A percentile compares a stretch with the other conserved stretches of the same genome.
Conservation (phyloP, 768 basidiomycete species). For the Leccinellum rugosiceps region DNA sequence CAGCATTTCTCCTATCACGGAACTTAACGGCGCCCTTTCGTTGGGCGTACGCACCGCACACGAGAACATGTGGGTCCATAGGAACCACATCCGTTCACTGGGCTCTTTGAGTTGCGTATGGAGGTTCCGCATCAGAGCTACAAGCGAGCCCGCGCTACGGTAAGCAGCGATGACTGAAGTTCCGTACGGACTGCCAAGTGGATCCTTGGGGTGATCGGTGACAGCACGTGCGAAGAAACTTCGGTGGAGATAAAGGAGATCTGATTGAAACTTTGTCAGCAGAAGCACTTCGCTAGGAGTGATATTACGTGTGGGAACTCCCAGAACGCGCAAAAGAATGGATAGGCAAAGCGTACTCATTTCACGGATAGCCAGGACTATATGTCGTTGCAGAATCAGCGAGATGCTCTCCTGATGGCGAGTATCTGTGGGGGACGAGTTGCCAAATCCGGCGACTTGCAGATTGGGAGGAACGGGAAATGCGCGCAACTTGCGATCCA, state of each 20-base stretch:
- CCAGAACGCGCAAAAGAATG: not conserved
- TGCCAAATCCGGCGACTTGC: constrained; percentile 68
- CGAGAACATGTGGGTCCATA: constrained; percentile 50
- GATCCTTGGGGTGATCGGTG: constrained; percentile 71
- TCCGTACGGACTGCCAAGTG: constrained; percentile 67
- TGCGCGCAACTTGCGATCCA: constrained; percentile 63
- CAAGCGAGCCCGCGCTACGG: constrained; percentile 66
- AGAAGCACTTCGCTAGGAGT: not conserved
- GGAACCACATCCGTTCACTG: constrained; percentile 61
- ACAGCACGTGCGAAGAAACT: constrained; percentile 74
- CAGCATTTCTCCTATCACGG: constrained; percentile 13
- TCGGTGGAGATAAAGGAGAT: constrained; percentile 67
- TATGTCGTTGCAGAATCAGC: constrained; percentile 61
- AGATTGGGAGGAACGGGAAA: constrained; percentile 64
- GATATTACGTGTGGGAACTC: constrained; percentile 1
- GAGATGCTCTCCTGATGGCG: constrained; percentile 34
- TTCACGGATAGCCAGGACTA: constrained; percentile 65
- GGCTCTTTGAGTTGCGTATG: constrained; percentile 61
- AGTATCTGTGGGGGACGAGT: constrained; percentile 42
- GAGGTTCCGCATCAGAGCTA: constrained; percentile 67
- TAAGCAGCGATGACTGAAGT: constrained; percentile 74
- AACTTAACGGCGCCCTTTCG: constrained; percentile 1
- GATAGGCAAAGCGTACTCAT: constrained; percentile 47
- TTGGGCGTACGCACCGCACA: constrained; percentile 49
- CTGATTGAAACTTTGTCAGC: constrained; percentile 34